These are phyloP conservation scores for Acanthamoeba rhysodes DNA, from an alignment of 208 protist species.

Conservation along the genomic window DNA sequence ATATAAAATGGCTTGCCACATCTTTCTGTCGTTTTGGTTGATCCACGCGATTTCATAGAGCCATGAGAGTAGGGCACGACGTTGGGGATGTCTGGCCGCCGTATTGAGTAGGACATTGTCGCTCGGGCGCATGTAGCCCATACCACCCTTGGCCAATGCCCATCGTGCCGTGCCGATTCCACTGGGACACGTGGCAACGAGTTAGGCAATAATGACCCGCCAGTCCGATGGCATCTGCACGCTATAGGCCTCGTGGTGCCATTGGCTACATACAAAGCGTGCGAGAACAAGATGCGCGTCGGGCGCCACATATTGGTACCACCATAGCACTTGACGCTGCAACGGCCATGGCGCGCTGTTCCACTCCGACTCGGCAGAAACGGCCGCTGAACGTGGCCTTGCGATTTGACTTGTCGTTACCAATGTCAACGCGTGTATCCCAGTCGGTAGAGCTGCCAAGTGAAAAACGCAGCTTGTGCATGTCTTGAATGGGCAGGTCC, in stretches of 20 bases:
- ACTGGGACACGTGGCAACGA: background rate
- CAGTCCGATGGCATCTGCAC: background rate
- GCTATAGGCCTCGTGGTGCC: background rate
- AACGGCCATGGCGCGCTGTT: background rate
- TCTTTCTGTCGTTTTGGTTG: background rate
- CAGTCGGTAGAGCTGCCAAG: too few species aligned
- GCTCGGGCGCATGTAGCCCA: background rate
- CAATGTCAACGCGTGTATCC: background rate
- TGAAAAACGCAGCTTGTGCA: constrained; percentile 10
- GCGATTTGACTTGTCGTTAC: background rate
- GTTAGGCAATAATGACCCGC: background rate
- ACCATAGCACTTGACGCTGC: background rate
- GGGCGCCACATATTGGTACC: background rate
- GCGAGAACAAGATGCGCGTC: constrained; percentile 14
- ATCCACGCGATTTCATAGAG: background rate
- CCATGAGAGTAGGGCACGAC: background rate
- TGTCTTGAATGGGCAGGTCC: background rate
- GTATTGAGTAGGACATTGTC: background rate
- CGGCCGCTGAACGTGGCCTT: too few species aligned
- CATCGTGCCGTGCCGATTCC: background rate
- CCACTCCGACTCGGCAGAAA: background rate
- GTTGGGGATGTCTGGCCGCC: background rate
- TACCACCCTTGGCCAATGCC: background rate
- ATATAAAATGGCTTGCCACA: background rate
- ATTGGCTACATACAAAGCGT: background rate